A percentile compares a stretch with the other conserved stretches of the same genome.
These are phyloP conservation scores for Teratosphaeria gauchensis DNA, from an alignment of 2,329 filamentous ascomycete species.

Conservation along the genomic window DNA sequence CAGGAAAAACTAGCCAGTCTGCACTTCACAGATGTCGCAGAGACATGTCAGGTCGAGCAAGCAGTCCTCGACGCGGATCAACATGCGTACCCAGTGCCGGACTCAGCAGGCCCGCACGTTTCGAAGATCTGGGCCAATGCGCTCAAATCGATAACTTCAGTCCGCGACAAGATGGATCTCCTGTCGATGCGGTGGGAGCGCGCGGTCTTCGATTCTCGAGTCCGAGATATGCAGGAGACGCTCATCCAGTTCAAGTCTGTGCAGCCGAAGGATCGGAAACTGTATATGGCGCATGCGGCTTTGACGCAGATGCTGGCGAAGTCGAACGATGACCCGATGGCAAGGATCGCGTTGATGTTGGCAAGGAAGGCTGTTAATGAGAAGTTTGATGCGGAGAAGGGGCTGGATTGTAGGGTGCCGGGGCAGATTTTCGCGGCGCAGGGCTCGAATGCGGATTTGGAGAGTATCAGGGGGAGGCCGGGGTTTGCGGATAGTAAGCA, in stretches of 20 bases:
- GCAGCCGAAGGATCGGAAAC: slow-evolving; percentile 19
- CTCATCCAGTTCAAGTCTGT: slow-evolving; percentile 25
- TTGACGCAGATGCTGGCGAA: slow-evolving; percentile 24
- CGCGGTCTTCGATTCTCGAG: slow-evolving; percentile 21
- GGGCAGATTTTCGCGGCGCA: slow-evolving; percentile 25
- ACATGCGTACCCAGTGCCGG: slow-evolving; percentile 17
- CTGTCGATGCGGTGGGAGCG: slow-evolving; percentile 20
- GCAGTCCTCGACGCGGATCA: slow-evolving; percentile 16
- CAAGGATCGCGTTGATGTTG: slow-evolving; percentile 19
- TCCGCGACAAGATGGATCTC: slow-evolving; percentile 18
- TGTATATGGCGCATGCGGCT: slow-evolving; percentile 27
- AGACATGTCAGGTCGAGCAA: slow-evolving; percentile 20
- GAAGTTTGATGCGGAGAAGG: slow-evolving; percentile 20
- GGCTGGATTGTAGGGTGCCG: slow-evolving; percentile 22
- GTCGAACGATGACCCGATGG: slow-evolving; percentile 19
- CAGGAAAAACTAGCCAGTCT: slow-evolving; percentile 16
- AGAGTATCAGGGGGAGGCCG: slow-evolving; percentile 10
- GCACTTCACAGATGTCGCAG: slow-evolving; percentile 15
- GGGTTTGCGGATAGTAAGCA: slow-evolving; percentile 19
- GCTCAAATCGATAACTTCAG: neutral
- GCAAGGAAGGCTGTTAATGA: slow-evolving; percentile 24
- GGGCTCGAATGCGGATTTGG: slow-evolving; percentile 16
- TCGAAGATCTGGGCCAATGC: slow-evolving; percentile 25
- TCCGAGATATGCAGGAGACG: slow-evolving; percentile 24
- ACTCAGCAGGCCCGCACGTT: slow-evolving; percentile 18